Conservation (phyloP, 208 protist genomes). For the Porcisia deanei region DNA sequence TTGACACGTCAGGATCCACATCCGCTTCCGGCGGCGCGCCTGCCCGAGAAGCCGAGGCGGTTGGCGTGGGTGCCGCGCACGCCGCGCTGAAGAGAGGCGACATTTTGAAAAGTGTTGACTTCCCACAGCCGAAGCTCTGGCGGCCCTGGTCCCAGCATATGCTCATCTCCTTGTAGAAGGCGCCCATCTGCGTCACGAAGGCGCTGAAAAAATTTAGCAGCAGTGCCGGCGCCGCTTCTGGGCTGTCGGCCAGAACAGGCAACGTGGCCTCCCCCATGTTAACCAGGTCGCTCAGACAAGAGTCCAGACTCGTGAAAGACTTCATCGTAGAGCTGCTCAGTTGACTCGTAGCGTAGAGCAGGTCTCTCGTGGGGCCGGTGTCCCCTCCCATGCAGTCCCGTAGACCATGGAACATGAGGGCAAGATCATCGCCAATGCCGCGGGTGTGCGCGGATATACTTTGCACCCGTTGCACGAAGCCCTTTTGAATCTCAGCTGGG, state of each 20-base stretch:
- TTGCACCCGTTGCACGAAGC: conserved; percentile 31
- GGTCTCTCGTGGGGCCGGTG: conserved; percentile 19
- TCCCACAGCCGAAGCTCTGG: conserved; percentile 35
- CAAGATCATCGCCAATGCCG: conserved; percentile 24
- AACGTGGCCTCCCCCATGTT: conserved; percentile 70
- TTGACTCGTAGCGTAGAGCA: conserved; percentile 16
- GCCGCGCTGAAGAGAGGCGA: conserved; percentile 4
- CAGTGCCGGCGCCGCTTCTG: conserved; percentile 48
- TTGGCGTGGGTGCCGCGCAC: background rate
- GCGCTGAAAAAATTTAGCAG: conserved; percentile 71
- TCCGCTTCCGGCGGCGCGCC: background rate
- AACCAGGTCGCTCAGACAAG: conserved; percentile 60
- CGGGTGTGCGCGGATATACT: conserved; percentile 29
- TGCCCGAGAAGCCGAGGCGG: conserved; percentile 1
- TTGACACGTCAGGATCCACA: conserved; percentile 3
- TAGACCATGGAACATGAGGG: conserved; percentile 20
- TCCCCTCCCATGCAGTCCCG: conserved; percentile 15
- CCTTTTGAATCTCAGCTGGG: conserved; percentile 21
- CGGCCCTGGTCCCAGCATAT: conserved; percentile 21
- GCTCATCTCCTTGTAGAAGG: conserved; percentile 44
- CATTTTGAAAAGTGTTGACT: conserved; percentile 33
- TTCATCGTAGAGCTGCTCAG: conserved; percentile 16
- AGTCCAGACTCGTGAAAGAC: conserved; percentile 28
- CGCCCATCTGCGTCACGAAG: conserved; percentile 52
- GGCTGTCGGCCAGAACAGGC: conserved; percentile 52